These are phyloP conservation scores for Plenodomus biglobosus DNA, from an alignment of 2,329 filamentous ascomycete genomes.

Conservation along the genomic window DNA sequence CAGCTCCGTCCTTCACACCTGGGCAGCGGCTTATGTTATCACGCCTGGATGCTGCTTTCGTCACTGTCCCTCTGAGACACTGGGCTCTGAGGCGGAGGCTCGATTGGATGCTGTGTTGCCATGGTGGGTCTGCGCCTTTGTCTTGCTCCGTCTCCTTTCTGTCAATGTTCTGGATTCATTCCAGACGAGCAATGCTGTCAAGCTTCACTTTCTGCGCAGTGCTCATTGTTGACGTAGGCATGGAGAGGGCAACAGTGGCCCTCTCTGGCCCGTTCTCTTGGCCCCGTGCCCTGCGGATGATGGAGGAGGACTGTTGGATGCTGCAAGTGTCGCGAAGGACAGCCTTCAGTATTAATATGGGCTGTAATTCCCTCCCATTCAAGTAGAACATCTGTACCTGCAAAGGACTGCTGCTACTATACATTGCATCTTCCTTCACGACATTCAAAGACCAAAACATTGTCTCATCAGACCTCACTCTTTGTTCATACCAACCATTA, in stretches of 20 bases:
- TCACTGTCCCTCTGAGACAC: constrained; percentile 34
- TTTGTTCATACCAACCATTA: too few relatives aligned
- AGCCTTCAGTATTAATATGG: not conserved
- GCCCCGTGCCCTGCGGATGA: constrained; percentile 34
- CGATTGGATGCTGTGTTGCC: constrained; percentile 31
- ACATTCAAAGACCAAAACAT: constrained; percentile 1
- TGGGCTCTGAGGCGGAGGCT: constrained; percentile 30
- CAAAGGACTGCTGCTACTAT: not conserved
- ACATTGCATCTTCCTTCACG: too few relatives aligned
- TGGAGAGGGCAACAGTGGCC: constrained; percentile 39
- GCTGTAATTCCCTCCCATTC: not conserved
- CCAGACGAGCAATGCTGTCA: constrained; percentile 25
- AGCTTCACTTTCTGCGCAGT: constrained; percentile 39
- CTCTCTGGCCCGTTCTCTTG: constrained; percentile 30
- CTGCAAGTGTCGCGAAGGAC: constrained; percentile 15
- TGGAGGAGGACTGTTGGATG: constrained; percentile 22
- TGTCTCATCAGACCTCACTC: too few relatives aligned
- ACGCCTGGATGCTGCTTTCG: constrained; percentile 21
- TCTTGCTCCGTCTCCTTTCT: constrained; percentile 33
- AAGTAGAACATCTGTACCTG: not conserved
- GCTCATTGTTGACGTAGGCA: constrained; percentile 22
- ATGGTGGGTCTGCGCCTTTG: constrained; percentile 21
- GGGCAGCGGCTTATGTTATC: constrained; percentile 26
- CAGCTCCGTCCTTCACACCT: constrained; percentile 15
- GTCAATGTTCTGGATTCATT: constrained; percentile 30